These are phyloP conservation scores for Cladosporium sphaerospermum DNA, from an alignment of 2,329 filamentous ascomycete species.

Conservation along the genomic window DNA sequence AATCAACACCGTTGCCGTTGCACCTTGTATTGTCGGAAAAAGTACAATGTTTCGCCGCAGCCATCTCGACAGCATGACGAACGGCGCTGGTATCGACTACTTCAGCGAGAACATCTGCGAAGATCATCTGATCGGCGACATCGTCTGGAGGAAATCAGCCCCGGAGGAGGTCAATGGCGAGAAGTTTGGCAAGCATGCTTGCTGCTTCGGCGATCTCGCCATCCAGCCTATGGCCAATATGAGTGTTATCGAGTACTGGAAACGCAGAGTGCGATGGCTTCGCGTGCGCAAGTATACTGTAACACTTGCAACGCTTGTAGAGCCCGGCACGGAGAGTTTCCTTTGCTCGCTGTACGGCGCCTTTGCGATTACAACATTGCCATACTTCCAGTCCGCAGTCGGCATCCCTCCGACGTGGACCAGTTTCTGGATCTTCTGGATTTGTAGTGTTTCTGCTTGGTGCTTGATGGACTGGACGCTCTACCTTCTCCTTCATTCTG, in stretches of 20 bases:
- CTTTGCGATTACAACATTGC: conserved; percentile 69
- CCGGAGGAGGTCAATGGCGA: conserved; percentile 30
- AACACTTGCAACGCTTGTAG: conserved; percentile 77
- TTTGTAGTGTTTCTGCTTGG: conserved; percentile 62
- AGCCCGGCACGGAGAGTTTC: conserved; percentile 85
- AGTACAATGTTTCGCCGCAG: conserved; percentile 97
- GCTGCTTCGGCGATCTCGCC: conserved; percentile 79
- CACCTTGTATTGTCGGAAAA: conserved; percentile 92
- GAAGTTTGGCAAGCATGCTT: conserved; percentile 67
- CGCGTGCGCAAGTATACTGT: conserved; percentile 94
- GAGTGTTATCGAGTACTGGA: conserved; percentile 69
- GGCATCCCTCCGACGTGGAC: conserved; percentile 60
- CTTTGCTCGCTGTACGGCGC: conserved; percentile 76
- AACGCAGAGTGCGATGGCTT: conserved; percentile 80
- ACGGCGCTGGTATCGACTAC: conserved; percentile 70
- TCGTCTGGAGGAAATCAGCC: conserved; percentile 69
- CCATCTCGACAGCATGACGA: conserved; percentile 70
- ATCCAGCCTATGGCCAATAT: conserved; percentile 85
- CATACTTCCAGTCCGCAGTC: conserved; percentile 51
- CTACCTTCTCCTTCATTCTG: conserved; percentile 68
- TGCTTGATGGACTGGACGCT: conserved; percentile 67
- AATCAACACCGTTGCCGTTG: conserved; percentile 86
- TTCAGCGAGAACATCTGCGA: conserved; percentile 97
- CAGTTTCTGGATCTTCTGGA: conserved; percentile 61
- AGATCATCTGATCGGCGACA: conserved; percentile 89